A percentile compares a stretch with the other conserved stretches of the same genome.
Evolutionary conservation across 345 rosid genomes (phyloP).

Genomic region (Zanthoxylum bungeanum): DNA sequence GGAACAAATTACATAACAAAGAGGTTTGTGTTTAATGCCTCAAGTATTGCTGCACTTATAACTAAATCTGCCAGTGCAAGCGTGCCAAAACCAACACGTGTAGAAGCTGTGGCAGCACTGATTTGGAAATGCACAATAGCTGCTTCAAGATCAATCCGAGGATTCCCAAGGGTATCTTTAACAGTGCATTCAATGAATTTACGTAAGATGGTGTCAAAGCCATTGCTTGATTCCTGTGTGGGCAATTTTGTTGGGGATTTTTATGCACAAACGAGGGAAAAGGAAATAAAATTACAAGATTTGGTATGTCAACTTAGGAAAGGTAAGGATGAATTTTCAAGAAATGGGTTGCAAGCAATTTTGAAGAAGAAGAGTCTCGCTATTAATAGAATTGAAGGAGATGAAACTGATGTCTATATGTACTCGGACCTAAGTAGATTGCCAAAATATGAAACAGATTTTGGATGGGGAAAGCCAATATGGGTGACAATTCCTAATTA

Average conservation of each 20-base stretch:
- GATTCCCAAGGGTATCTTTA: not conserved
- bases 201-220: not conserved
- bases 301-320: slow-evolving; percentile 18
- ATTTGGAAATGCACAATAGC: slow-evolving; percentile 15
- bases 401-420: slow-evolving; percentile 20
- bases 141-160: not conserved
- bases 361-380: slow-evolving; percentile 1
- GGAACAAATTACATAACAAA: not conserved
- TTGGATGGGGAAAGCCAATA: slow-evolving; percentile 41
- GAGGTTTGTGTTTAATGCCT: slow-evolving; percentile 21
- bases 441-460: slow-evolving; percentile 31
- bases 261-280: slow-evolving; percentile 23
- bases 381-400: slow-evolving; percentile 15
- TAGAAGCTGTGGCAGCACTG: slow-evolving; percentile 23
- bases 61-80: not conserved
- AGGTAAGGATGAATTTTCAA: slow-evolving; percentile 21
- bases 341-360: not conserved
- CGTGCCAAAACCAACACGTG: slow-evolving; percentile 15
- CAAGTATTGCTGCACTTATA: slow-evolving; percentile 11
- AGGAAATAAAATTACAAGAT: slow-evolving; percentile 19
- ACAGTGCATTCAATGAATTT: not conserved
- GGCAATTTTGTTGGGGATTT: slow-evolving; percentile 14
- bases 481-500: slow-evolving; percentile 24
- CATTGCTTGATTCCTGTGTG: not conserved
- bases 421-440: slow-evolving; percentile 28